Percentiles rank a stretch among this genome's conserved stretches.
phyloP scores from a whole-genome alignment of 2,329 filamentous ascomycete genomes.

The Ascosphaera aggregata region DNA sequence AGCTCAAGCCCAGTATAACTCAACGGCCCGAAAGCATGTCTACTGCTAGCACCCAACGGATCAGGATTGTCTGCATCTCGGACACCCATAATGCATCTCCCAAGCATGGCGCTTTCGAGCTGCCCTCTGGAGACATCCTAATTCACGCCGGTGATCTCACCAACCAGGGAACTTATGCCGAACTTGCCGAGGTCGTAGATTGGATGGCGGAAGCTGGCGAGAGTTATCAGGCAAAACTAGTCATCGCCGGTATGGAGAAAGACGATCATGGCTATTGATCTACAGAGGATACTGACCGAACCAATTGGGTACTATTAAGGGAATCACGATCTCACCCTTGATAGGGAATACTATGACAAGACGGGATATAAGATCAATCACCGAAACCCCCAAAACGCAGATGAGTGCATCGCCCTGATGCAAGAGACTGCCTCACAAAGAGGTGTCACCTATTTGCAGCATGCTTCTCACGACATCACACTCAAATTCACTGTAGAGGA shows the following conservation, averaged over 20 bases:
- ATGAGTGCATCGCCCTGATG: conserved; percentile 22
- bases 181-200: conserved; percentile 26
- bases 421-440: neutral
- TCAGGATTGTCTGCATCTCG: conserved; percentile 34
- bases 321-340: conserved; percentile 34
- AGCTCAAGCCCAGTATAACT: too few relatives aligned
- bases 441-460: conserved; percentile 27
- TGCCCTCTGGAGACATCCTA: conserved; percentile 32
- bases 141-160: conserved; percentile 37
- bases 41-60: conserved; percentile 7
- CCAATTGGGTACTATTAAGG: too few relatives aligned
- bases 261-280: too few relatives aligned
- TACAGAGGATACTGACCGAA: too few relatives aligned
- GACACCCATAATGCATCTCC: conserved; percentile 33
- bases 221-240: conserved; percentile 30
- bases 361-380: conserved; percentile 21
- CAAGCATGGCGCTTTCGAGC: conserved; percentile 22
- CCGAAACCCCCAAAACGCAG: conserved; percentile 20
- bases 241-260: conserved; percentile 27
- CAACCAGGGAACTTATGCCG: conserved; percentile 28
- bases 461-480: conserved; percentile 22
- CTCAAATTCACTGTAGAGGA: conserved; percentile 15
- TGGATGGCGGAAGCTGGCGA: conserved; percentile 28
- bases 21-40: too few relatives aligned
- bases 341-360: conserved; percentile 23